These are phyloP conservation scores for Pezicula radicicola DNA, from an alignment of 2,329 filamentous ascomycete genomes.

Conservation along the genomic window DNA sequence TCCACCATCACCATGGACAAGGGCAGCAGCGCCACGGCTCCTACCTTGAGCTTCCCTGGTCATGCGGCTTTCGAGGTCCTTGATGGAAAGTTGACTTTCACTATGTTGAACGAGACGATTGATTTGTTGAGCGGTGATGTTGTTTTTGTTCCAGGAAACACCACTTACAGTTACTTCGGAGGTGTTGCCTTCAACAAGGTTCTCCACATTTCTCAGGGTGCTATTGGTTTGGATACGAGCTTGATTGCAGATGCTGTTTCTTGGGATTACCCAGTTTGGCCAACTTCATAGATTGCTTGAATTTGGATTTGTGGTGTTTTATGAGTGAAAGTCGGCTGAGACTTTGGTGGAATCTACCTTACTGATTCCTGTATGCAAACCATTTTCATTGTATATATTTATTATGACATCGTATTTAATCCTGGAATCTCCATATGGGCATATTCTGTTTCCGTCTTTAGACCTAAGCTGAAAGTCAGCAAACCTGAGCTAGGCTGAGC, in stretches of 20 bases:
- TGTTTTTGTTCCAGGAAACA: slow-evolving; percentile 33
- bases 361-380: too few relatives aligned
- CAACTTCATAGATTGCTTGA: slow-evolving; percentile 2
- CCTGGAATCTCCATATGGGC: too few relatives aligned
- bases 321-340: too few relatives aligned
- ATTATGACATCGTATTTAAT: too few relatives aligned
- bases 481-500: too few relatives aligned
- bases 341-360: too few relatives aligned
- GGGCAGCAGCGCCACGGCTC: slow-evolving; percentile 11
- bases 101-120: slow-evolving; percentile 30
- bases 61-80: slow-evolving; percentile 36
- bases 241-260: slow-evolving; percentile 11
- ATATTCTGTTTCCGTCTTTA: too few relatives aligned
- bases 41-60: slow-evolving; percentile 23
- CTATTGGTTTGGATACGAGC: slow-evolving; percentile 10
- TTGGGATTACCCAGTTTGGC: slow-evolving; percentile 17
- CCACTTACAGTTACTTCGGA: slow-evolving; percentile 31
- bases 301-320: too few relatives aligned
- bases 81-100: slow-evolving; percentile 32
- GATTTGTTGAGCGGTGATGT: slow-evolving; percentile 32
- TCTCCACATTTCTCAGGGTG: slow-evolving; percentile 13
- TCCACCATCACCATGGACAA: slow-evolving; percentile 38
- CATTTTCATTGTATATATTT: too few relatives aligned
- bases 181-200: slow-evolving; percentile 20
- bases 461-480: too few relatives aligned